These are phyloP conservation scores for Tetradesmus obliquus DNA, from an alignment of 139 green algal genomes.

Conservation along the genomic window DNA sequence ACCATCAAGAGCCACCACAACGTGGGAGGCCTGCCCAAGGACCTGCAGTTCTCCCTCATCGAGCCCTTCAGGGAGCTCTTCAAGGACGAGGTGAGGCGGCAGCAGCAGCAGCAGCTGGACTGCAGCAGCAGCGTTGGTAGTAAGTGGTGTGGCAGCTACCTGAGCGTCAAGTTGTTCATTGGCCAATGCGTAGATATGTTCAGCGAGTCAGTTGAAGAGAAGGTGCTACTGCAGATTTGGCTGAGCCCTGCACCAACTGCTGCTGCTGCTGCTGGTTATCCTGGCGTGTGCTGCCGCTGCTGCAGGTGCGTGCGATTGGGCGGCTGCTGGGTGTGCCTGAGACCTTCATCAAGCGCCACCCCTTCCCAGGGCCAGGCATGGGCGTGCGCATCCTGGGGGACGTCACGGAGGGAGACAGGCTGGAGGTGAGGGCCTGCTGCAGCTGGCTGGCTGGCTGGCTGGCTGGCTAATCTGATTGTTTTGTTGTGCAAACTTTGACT, in stretches of 20 bases:
- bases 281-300: background rate
- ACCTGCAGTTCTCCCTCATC: slow-evolving; percentile 97
- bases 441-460: background rate
- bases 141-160: background rate
- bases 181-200: background rate
- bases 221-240: background rate
- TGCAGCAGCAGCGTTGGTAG: background rate
- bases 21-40: slow-evolving; percentile 97
- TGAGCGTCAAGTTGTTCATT: background rate
- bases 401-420: slow-evolving; percentile 83
- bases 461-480: background rate
- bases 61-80: slow-evolving; percentile 99
- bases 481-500: background rate
- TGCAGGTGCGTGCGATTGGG: slow-evolving; percentile 79
- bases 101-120: background rate
- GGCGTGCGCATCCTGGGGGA: slow-evolving; percentile 95
- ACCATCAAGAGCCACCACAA: slow-evolving; percentile 99
- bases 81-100: slow-evolving; percentile 87
- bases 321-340: slow-evolving; percentile 73
- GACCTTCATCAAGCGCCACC: slow-evolving; percentile 95
- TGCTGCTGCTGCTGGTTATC: background rate
- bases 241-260: background rate
- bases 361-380: slow-evolving; percentile 97
- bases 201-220: background rate
- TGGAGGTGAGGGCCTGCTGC: slow-evolving; percentile 71